Evolutionary conservation across 2,329 filamentous ascomycete species (phyloP), one percentile per base, ranked within the genome.

Genomic region (Trichoderma koningii): DNA sequence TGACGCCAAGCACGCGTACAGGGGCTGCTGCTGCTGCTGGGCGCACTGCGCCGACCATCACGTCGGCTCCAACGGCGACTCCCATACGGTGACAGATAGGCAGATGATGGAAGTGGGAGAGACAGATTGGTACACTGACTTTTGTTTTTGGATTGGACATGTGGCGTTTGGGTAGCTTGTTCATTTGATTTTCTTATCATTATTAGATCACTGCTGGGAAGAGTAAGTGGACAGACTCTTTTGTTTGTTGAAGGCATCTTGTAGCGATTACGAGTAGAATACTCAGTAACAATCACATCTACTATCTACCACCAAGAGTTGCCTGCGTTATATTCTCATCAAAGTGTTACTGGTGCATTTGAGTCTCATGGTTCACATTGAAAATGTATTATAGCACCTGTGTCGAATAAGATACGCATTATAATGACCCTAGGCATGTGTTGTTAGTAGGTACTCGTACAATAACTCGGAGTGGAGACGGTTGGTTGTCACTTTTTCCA

Each of bases 1-100:
- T 1, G 75, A 76, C 23, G 85, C 82, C 62, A 5, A 68, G 76
- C 48, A 81, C 84, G 73, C 82, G 79, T 76, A 81, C 83, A 3
- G 34, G 45, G 14, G 38, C 53, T 28, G 34, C 34, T 38, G 81
- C 83, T 3, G 34, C 53, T 19, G 38, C 53, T 28, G 62, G 45
- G 23, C 70, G 71, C 28, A 56, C 70, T 1, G 71, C 74, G 3
- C 73, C 73, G 12, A 67, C 71, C 0, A 72, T 75, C 42, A 75
- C 75, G 2, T 68, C 71, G n/a, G 69, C 71, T 6, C 73, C 79
- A 5, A 74, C 75, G 2, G 67, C 69, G 3, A 71, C 71, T 3
- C 69, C 75, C 3, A 71, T 75, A 2, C 69, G 74, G 76, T 38
- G 75, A 77, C 23, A 10, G 68, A 75, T 78, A 3, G 30, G 55